Evolutionary conservation across 148 eudicot genomes (phyloP), one percentile per base, ranked within the genome.

Genomic region (Agrostemma githago): DNA sequence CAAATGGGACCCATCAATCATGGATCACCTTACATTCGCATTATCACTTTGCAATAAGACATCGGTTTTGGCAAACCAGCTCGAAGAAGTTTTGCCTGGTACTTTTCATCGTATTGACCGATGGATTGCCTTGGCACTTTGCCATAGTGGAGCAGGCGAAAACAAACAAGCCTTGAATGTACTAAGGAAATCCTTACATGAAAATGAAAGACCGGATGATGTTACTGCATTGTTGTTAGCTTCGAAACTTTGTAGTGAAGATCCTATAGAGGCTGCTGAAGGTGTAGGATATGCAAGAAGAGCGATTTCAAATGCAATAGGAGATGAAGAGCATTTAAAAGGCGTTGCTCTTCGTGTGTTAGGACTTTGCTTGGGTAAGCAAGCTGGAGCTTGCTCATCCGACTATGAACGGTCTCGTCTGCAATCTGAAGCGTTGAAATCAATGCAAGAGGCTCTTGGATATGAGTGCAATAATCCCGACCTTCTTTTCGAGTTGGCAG

Each of bases 21-120:
- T 95, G 83, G 97, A 95, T 76, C 97, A 95, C 82, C 99, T 92
- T 77, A 89, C 97, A 34, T 90, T 86, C 86, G 99, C 99, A 69
- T 84, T 95, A 65, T 90, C 99, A 57, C 62, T 90, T 39, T 92
- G 97, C 77, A 80, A 83, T 82, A 89, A 92, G 73, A 92, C 96
- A 68, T 81, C 86, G 68, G 89, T 92, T 78, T 76, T 95, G 76
- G 96, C 89, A 39, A 90, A 87, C 80, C 96, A 95, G 78, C 86
- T 87, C 56, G 97, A 95, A 83, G 99, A 95, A 81, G 80, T 88
- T 70, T 67, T 90, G 86, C 99, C 99, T 5, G 97, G 99, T 43
- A 81, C 80, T 38, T 83, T 82, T 72, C 83, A 77, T 71, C 99
- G 99, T 44, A 79, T 77, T 76, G 92, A 95, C 62, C 92, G 92